Evolutionary conservation across 2,329 filamentous ascomycete genomes (phyloP), one percentile per base, ranked within the genome.

Genomic region (Sporothrix pseudoabietina): DNA sequence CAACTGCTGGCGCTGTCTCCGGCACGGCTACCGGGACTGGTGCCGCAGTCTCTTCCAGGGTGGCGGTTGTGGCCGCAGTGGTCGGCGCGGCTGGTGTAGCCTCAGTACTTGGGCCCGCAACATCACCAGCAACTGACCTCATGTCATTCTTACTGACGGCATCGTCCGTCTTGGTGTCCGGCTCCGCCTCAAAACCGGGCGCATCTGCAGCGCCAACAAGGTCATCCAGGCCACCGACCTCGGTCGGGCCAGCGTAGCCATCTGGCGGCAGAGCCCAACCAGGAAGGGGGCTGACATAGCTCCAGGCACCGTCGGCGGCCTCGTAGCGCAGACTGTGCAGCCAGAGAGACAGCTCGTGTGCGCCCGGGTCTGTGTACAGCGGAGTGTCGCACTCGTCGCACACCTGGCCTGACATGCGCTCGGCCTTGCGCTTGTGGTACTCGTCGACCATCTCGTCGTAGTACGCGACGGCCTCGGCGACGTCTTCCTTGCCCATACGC

Each of bases 401-500:
- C 19, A 89, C 83, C 78, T 94, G 85, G 14, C 96, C 96, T 0
- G 94, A 97, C 87, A 98, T 92, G 80, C 93, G 94, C 85, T 99
- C 96, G 0, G 94, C 95, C 78, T 95, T 94, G 78, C 91, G 89
- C 82, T 94, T 94, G 79, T 97, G 90, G 81, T 98, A 98, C 72
- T 91, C 87, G 77, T 94, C 92, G 52, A 98, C 91, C 89, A 98
- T 94, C 78, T 96, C 93, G 79, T 98, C 93, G 79, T 98, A 93
- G 82, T 98, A 98, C 1, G 93, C 93, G 22, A 97, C 91, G 0
- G 96, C 94, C 78, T 97, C 92, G 0, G 95, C 93, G 9, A 95
- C 89, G 78, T 99, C 94, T 19, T 94, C 91, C 82, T 98, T 98
- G 77, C 96, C 96, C 94, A 99, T 98, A 44, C 90, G 89, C 44